Conservation (phyloP, 2,329 filamentous ascomycete genomes). For the Fusarium dlaminii region DNA sequence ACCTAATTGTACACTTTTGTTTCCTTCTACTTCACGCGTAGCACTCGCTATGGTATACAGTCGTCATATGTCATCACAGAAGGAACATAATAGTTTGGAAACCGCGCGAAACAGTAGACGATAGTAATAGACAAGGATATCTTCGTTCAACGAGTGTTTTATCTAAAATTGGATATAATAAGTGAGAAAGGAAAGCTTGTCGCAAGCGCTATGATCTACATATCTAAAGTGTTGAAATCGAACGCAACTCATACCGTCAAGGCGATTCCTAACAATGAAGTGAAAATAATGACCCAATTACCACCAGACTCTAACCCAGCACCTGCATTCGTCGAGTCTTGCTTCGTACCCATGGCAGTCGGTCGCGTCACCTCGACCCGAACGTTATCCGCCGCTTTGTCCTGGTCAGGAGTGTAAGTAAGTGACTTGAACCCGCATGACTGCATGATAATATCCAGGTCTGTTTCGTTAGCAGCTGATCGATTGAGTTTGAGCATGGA, state of each 20-base stretch:
- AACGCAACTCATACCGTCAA: constrained; percentile 6
- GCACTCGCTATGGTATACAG: neutral
- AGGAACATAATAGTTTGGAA: neutral
- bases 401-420: constrained; percentile 44
- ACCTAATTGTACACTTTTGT: neutral
- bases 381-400: constrained; percentile 47
- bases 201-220: constrained; percentile 9
- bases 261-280: constrained; percentile 10
- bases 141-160: neutral
- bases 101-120: too few relatives aligned
- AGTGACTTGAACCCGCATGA: constrained; percentile 47
- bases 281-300: neutral
- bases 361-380: constrained; percentile 48
- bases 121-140: neutral
- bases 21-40: neutral
- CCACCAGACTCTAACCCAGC: neutral
- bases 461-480: constrained; percentile 35
- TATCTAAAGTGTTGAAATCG: neutral
- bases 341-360: constrained; percentile 10
- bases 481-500: too few relatives aligned
- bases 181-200: constrained; percentile 10
- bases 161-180: neutral
- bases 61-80: neutral
- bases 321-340: neutral
- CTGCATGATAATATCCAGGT: constrained; percentile 49